These are phyloP conservation scores for Nakazawaea peltata DNA, from an alignment of 805 yeast species.

Conservation along the genomic window DNA sequence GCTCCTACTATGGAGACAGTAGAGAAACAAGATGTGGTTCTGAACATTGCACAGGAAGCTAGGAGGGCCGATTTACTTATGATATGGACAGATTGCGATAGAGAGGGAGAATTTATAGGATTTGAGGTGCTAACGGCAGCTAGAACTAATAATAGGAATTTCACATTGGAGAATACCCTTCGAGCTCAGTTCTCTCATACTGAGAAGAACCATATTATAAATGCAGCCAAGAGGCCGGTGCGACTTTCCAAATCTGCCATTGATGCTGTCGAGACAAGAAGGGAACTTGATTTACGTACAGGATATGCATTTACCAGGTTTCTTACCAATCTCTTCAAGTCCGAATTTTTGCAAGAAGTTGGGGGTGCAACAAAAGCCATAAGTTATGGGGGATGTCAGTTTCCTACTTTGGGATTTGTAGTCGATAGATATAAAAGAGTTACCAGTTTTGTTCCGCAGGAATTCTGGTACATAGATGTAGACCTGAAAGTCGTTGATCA, in stretches of 20 bases:
- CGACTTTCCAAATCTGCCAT: conserved; percentile 60
- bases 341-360: conserved; percentile 18
- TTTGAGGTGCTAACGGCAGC: conserved; percentile 76
- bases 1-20: conserved; percentile 49
- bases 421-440: conserved; percentile 84
- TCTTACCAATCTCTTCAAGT: conserved; percentile 43
- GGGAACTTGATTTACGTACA: conserved; percentile 80
- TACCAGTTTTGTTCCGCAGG: conserved; percentile 63
- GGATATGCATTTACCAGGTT: conserved; percentile 87
- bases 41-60: conserved; percentile 64
- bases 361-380: conserved; percentile 24
- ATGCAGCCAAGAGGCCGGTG: conserved; percentile 68
- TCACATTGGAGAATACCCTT: conserved; percentile 43
- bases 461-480: conserved; percentile 69
- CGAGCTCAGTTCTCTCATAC: conserved; percentile 86
- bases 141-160: conserved; percentile 32
- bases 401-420: conserved; percentile 94
- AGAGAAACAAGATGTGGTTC: conserved; percentile 37
- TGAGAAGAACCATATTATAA: conserved; percentile 62
- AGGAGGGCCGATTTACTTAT: conserved; percentile 52
- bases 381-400: conserved; percentile 92
- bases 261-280: conserved; percentile 78
- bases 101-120: conserved; percentile 94
- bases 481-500: conserved; percentile 34
- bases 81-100: conserved; percentile 98